These are phyloP conservation scores for Nevesoporus exiguus DNA, from an alignment of 768 basidiomycete genomes.

Conservation along the genomic window DNA sequence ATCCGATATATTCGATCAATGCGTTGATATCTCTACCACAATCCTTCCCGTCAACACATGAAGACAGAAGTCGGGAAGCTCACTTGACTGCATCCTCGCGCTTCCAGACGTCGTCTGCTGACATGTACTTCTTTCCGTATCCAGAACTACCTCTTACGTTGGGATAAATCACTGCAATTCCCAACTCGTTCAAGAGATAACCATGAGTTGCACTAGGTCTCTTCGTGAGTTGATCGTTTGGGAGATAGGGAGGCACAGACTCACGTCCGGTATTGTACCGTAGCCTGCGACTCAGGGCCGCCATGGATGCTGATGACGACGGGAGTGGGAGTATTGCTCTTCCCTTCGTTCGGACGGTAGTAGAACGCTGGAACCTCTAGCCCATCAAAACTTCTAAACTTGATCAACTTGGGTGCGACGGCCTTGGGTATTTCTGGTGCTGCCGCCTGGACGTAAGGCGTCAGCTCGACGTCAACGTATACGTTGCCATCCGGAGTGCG, in stretches of 20 bases:
- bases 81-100: slow-evolving; percentile 44
- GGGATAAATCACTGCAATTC: slow-evolving; percentile 39
- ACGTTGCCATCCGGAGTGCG: slow-evolving; percentile 21
- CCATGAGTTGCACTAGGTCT: slow-evolving; percentile 32
- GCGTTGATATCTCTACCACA: slow-evolving; percentile 36
- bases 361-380: slow-evolving; percentile 41
- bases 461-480: slow-evolving; percentile 29
- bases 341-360: slow-evolving; percentile 35
- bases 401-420: slow-evolving; percentile 33
- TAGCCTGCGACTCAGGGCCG: slow-evolving; percentile 38
- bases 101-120: slow-evolving; percentile 40
- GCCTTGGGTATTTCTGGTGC: slow-evolving; percentile 27
- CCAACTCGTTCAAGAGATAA: slow-evolving; percentile 42
- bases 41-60: not conserved
- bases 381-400: slow-evolving; percentile 41
- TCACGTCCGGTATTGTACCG: slow-evolving; percentile 32
- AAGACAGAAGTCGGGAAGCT: not conserved
- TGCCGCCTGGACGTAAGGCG: slow-evolving; percentile 33
- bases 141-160: slow-evolving; percentile 43
- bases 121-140: slow-evolving; percentile 40
- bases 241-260: slow-evolving; percentile 2
- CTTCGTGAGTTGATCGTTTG: slow-evolving; percentile 1
- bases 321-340: slow-evolving; percentile 31
- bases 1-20: slow-evolving; percentile 35
- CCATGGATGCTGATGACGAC: slow-evolving; percentile 40